Evolutionary conservation across 345 rosid species (phyloP).

Genomic region (Hevea brasiliensis): DNA sequence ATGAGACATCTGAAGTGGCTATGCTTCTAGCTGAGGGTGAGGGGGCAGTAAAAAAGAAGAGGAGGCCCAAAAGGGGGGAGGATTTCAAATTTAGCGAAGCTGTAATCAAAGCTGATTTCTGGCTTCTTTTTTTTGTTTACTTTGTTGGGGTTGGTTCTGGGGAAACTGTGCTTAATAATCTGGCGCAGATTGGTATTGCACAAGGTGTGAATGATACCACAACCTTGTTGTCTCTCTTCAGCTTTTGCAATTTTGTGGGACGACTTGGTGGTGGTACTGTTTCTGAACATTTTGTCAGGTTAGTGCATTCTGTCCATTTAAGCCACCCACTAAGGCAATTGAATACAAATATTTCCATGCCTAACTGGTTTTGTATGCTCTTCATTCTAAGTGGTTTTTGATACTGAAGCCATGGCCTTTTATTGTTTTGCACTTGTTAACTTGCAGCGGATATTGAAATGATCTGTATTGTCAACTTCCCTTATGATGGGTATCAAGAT

Average conservation of each 20-base stretch:
- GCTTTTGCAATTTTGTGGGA: slow-evolving; percentile 68
- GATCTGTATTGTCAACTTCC: neutral
- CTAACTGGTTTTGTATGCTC: neutral
- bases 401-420: neutral
- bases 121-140: slow-evolving; percentile 69
- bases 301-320: slow-evolving; percentile 1
- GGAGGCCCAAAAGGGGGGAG: slow-evolving; percentile 70
- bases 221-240: slow-evolving; percentile 56
- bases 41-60: slow-evolving; percentile 67
- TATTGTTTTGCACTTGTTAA: neutral
- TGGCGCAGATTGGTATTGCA: slow-evolving; percentile 73
- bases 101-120: slow-evolving; percentile 70
- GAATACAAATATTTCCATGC: too few relatives aligned
- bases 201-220: slow-evolving; percentile 52
- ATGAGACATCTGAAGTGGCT: slow-evolving; percentile 49
- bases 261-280: slow-evolving; percentile 65
- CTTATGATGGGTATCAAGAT: neutral
- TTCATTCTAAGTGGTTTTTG: neutral
- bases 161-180: slow-evolving; percentile 66
- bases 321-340: neutral
- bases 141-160: slow-evolving; percentile 72
- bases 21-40: slow-evolving; percentile 73
- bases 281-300: slow-evolving; percentile 74
- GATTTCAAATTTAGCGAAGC: slow-evolving; percentile 64
- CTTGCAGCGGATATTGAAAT: neutral